Base-by-base conservation (phyloP, 2,329 filamentous ascomycete species). In the Cladosporium cucumerinum region DNA sequence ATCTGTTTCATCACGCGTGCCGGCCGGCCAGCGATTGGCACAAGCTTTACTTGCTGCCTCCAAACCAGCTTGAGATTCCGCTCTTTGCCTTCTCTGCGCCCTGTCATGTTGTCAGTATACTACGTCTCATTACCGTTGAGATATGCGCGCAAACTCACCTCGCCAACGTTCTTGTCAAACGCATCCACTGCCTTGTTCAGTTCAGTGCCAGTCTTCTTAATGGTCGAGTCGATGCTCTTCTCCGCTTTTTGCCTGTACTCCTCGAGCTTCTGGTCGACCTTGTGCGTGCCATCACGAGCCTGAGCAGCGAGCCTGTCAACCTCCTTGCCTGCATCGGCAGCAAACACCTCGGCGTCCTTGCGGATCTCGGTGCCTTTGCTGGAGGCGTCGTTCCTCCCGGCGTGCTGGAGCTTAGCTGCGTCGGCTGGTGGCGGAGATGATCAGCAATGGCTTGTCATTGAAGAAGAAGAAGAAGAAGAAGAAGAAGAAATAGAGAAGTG, bases 51-150 rank as follows among this genome's bases (percentile, higher is more conserved):
- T 61, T 61, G 21, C 59, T 43, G 48, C 30, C 28, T 12, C 92
- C 89, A 74, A 97, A 96, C 93, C 93, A 97, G 76, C 90, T 86
- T 49, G 89, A 91, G 72, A 96, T 78, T 69, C 90, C 89, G 72
- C 87, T 86, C 87, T 97, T 97, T 52, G 92, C 90, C 82, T 97
- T 90, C 60, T 87, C 79, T 4, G 92, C 87, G 69, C 88, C 87
- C 69, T 91, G 82, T 82, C 93, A 57, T 12, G 7, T 30, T 30
- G 36, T 66, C 61, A 48, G 67, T 36, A 23, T 55, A 11, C 21
- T 32, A 61, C n/a, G 34, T 57, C 64, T 55, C 63, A 14, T 64
- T 61, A 55, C 66, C 61, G 2, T 64, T 66, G 63, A 62, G 5
- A 14, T 2, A 21, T n/a, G 12, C 18, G 68, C 57, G 32, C 25